Base-by-base conservation (phyloP, 2,329 filamentous ascomycete species). In the Pseudopithomyces chartarum region DNA sequence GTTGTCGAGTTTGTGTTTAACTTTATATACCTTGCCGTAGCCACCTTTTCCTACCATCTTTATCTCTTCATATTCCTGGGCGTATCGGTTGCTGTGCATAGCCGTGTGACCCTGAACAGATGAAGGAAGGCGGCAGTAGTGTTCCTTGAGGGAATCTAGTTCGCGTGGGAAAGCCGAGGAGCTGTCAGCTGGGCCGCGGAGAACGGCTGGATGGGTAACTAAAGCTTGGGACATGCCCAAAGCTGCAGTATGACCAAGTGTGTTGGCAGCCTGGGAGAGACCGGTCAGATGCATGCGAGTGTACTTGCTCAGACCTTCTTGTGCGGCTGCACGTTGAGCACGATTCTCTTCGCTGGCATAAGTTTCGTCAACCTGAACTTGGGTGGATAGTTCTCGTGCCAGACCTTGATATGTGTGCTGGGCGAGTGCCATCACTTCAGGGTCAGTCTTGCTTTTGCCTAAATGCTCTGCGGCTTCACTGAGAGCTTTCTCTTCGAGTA, bases 1-100 rank as follows among this genome's bases (percentile, higher is more conserved):
- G 6, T 82, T 81, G 66, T 90, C 87, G 6, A 90, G 80, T 49
- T 82, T 80, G 60, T 89, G 84, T 46, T 77, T 81, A 11, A 83
- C 86, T 60, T 84, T 84, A 66, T 82, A 90, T 1, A 90, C 87
- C 36, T 82, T 81, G 1, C 86, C 87, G 65, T 87, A 90, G 0
- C 87, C 87, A 13, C 87, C 87, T 67, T 83, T 86, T 1, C 87
- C 87, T 2, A 90, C 78, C 1, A 85, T 67, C 17, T 78, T 79
- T 12, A 87, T 67, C 52, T 76, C 69, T 1, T 66, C 57, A 49
- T 74, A 76, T 33, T 76, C 72, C 17, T 66, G 63, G 11, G 58
- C 58, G 56, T 76, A 76, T 17, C 71, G 66, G 54, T 74, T 65
- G 4, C 64, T 69, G 22, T 73, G 67, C 6, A 74, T 47, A 29